Evolutionary conservation across 2,329 filamentous ascomycete species (phyloP), one percentile per base, ranked within the genome.

Genomic region (Xylariaceae sp.): DNA sequence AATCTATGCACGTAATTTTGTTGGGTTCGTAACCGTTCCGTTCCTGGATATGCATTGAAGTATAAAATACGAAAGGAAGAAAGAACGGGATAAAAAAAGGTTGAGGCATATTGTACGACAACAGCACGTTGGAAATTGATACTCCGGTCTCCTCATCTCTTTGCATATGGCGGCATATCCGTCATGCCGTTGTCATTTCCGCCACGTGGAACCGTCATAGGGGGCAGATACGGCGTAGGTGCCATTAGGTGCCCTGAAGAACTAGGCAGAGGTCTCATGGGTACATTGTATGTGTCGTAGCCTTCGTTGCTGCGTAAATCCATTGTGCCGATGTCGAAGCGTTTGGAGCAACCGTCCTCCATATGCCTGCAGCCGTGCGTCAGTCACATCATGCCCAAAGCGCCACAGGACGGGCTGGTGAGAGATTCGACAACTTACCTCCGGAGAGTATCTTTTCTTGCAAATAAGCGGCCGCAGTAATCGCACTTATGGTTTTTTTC

Each of bases 361-460:
- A 88, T 85, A 63, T 92, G 88, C 67, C 88, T 92, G 60, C 33
- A n/a, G 55, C 35, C 49, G 23, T 21, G 21, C 9, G 48, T 21
- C 56, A 50, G 57, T 55, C 41, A 41, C 18, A 46, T 37, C n/a
- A n/a, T 10, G 20, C 6, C 23, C 27, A 9, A 32, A 42, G 45
- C 40, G 13, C 40, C 18, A 23, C 27, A 18, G 26, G 29, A 18
- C 2, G 9, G 44, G 24, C 20, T 21, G 15, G 4, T 26, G 11
- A 29, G 11, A 59, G 55, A 30, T 59, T n/a, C n/a, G n/a, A n/a
- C 15, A 46, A 57, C 79, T 73, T 73, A 91, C 89, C 91, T 87
- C 73, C 85, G 76, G n/a, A 94, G 77, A 1, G 90, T 94, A 65
- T 95, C 91, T 69, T 91, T 92, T 37, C 91, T 82, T 21, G 89